Evolutionary conservation across 176 grass and related monocot species (phyloP).

Genomic region (Oryza glaberrima): DNA sequence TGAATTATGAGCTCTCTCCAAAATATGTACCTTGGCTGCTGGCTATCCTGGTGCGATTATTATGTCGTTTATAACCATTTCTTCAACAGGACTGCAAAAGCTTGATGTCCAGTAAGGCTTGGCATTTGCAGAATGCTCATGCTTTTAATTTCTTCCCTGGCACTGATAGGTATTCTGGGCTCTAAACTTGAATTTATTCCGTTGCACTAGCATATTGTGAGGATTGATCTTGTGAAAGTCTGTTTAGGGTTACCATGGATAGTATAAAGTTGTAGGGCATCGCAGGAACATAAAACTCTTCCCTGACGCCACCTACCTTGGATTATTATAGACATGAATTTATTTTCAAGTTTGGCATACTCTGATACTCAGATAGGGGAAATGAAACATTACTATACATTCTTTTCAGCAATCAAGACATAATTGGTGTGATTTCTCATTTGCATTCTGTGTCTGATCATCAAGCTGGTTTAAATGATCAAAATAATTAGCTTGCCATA

Average conservation of each 20-base stretch:
- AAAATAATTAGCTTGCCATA: not conserved
- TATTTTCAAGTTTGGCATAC: not conserved
- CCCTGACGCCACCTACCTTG: not conserved
- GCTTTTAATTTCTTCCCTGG: slow-evolving; percentile 99
- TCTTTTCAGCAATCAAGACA: not conserved
- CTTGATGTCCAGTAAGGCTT: slow-evolving; percentile 74
- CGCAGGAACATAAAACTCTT: slow-evolving; percentile 1
- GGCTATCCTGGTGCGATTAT: not conserved
- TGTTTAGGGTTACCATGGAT: slow-evolving; percentile 6
- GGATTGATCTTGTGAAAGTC: not conserved
- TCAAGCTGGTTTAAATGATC: not conserved
- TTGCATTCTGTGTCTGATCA: not conserved
- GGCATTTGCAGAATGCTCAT: slow-evolving; percentile 93
- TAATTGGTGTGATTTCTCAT: not conserved
- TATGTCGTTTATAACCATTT: slow-evolving; percentile 38
- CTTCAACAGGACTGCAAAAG: slow-evolving; percentile 80
- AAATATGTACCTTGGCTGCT: slow-evolving; percentile 14
- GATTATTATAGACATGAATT: slow-evolving; percentile 19
- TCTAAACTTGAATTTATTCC: slow-evolving; percentile 9
- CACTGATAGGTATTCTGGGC: slow-evolving; percentile 73
- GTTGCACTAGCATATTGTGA: not conserved
- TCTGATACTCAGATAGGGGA: not conserved
- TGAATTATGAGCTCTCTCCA: slow-evolving; percentile 13
- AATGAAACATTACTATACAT: not conserved
- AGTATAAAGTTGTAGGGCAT: not conserved